Evolutionary conservation across 805 yeast genomes (phyloP), one percentile per base, ranked within the genome.

Genomic region (Ogataea henricii): DNA sequence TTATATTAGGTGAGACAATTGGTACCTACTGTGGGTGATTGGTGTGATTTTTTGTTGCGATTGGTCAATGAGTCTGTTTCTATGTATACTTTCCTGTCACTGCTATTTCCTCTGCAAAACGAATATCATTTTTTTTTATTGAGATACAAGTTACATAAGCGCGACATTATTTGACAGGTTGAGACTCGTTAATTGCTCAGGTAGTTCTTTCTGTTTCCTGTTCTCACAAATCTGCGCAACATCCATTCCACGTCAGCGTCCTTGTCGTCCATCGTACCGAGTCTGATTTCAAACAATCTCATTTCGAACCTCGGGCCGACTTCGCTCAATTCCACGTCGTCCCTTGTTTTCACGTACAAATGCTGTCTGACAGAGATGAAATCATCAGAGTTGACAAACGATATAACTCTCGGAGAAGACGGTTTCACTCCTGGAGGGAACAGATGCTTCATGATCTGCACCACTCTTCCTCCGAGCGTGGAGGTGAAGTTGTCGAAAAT

Each of bases 231-330:
- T 59, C 97, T 83, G 67, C 96, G 81, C 59, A 88, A 73, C 72
- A 88, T 87, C 98, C 98, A 94, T 66, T 94, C 99, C n/a, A 89
- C 82, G 62, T 94, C 99, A 9, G 97, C 96, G 66, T 94, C 97
- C 70, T 88, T 88, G 66, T 92, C 90, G 58, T 94, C 99, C 53
- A 92, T 68, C 36, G 96, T 89, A 3, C 99, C 97, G 56, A 94
- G 74, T 61, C 84, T 79, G 55, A 94, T 71, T 67, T 92, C 97
- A 65, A 82, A 94, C 55, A 94, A 71, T 64, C 90, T 81, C 98
- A 94, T 91, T 69, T 94, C 99, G 60, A 94, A 94, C 53, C 99
- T 76, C n/a, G 99, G 99, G 0, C 99, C 99, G 30, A 94, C 87
- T 66, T 94, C 99, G 49, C 97, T 91, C 47, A 94, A 69, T 65